Evolutionary conservation across 2,329 filamentous ascomycete species (phyloP).

Genomic region (Fusarium irregulare): DNA sequence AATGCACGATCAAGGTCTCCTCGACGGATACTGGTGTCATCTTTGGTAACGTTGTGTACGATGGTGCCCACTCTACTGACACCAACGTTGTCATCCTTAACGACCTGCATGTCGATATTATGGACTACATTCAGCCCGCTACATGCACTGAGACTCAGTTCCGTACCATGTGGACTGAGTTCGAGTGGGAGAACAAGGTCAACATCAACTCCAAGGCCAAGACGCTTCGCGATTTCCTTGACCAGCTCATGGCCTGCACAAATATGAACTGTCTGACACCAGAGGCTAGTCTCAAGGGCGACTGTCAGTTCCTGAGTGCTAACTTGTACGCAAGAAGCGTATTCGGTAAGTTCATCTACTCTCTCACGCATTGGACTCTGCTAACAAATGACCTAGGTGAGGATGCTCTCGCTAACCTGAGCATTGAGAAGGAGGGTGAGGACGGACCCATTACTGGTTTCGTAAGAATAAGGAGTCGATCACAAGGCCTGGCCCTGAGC

Average conservation of each 20-base stretch:
- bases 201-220: conserved; percentile 99
- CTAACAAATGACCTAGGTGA: conserved; percentile 73
- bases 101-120: conserved; percentile 98
- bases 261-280: conserved; percentile 99
- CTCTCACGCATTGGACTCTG: not conserved
- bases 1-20: conserved; percentile 98
- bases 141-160: conserved; percentile 98
- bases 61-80: conserved; percentile 90
- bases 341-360: conserved; percentile 79
- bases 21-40: conserved; percentile 98
- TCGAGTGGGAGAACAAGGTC: conserved; percentile 99
- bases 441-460: conserved; percentile 97
- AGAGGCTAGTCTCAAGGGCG: conserved; percentile 94
- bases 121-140: conserved; percentile 99
- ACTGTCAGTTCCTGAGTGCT: conserved; percentile 97
- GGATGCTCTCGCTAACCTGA: conserved; percentile 96
- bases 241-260: conserved; percentile 94
- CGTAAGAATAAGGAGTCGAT: conserved; percentile 96
- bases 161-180: conserved; percentile 99
- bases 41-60: conserved; percentile 98
- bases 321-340: conserved; percentile 97
- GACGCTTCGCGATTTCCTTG: conserved; percentile 89
- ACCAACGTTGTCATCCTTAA: conserved; percentile 98
- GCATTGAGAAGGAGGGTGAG: conserved; percentile 96
- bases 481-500: conserved; percentile 92